Conservation (phyloP, 148 eudicot species). For the Spergularia marina region DNA sequence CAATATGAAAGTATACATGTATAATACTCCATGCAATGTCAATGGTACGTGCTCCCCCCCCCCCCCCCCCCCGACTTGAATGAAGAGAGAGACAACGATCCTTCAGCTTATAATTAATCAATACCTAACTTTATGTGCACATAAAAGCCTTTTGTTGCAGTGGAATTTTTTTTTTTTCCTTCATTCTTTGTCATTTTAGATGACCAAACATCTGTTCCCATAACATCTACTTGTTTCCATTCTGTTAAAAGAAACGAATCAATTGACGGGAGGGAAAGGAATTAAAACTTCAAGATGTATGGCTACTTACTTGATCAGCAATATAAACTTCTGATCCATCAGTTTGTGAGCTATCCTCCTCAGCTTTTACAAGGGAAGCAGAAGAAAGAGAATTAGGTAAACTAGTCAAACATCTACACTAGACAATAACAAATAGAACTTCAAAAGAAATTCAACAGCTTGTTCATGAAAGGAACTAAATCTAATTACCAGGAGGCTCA, state of each 20-base stretch:
- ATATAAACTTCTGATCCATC: constrained; percentile 28
- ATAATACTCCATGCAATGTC: background rate
- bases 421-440: constrained; percentile 1
- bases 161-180: no score
- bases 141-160: background rate
- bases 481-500: constrained; percentile 34
- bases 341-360: constrained; percentile 36
- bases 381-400: constrained; percentile 14
- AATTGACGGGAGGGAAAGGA: background rate
- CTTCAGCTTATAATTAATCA: background rate
- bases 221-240: background rate
- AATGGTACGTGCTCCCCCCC: no score
- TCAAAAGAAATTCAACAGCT: constrained; percentile 6
- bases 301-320: constrained; percentile 51
- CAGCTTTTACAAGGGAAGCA: constrained; percentile 34
- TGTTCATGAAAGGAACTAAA: constrained; percentile 5
- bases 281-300: background rate
- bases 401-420: background rate
- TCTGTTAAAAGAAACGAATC: background rate
- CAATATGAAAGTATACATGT: background rate
- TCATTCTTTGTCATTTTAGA: background rate
- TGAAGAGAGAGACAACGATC: background rate
- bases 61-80: background rate
- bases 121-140: background rate
- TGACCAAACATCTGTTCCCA: background rate